Base-by-base conservation (phyloP, 371 early-diverging fungal species). In the Mortierella sp. region DNA sequence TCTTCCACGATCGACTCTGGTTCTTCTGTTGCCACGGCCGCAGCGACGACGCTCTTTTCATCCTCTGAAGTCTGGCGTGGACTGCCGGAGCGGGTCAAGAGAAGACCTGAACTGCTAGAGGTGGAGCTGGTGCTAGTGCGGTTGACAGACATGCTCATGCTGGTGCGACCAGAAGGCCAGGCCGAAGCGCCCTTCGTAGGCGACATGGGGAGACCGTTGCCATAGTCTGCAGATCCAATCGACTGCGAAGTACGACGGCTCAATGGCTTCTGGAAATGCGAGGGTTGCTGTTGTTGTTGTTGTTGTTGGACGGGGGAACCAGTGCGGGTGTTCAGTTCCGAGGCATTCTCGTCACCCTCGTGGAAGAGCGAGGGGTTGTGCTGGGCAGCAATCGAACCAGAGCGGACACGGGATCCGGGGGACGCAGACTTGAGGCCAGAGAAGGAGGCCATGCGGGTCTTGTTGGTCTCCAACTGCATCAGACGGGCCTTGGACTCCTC, bases 151-250 rank as follows among this genome's bases (percentile, higher is more conserved):
- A 79, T 26, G 19, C 70, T 64, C 76, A 70, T 73, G 64, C 80
- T 80, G 58, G 73, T 76, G 47, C 80, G 76, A 24, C 80, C 80
- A 9, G 80, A 80, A 19, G 80, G 80, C 80, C 80, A 80, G 4
- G 80, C 76, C 0, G 73, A 40, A 19, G 50, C 73, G 0, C 44
- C 53, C 43, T 43, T 58, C 14, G 74, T 70, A 19, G 79, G 75
- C 1, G 79, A 74, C 66, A 70, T 68, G 55, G 79, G 68, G 29
- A 70, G n/a, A 26, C 67, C 29, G 13, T 40, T 34, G 26, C 63
- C 70, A 61, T 58, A 40, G 24, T 45, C 50, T 41, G 64, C 39
- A 1, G 70, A 64, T 0, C 70, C 63, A 37, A 68, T 55, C 14
- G 79, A 79, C 58, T 67, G 68, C 1, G 74, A 78, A 4, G 78